Percentiles rank a stretch among this genome's conserved stretches.
phyloP scores from a whole-genome alignment of 2,329 filamentous ascomycete species.

The Sarocladiaceae sp. region DNA sequence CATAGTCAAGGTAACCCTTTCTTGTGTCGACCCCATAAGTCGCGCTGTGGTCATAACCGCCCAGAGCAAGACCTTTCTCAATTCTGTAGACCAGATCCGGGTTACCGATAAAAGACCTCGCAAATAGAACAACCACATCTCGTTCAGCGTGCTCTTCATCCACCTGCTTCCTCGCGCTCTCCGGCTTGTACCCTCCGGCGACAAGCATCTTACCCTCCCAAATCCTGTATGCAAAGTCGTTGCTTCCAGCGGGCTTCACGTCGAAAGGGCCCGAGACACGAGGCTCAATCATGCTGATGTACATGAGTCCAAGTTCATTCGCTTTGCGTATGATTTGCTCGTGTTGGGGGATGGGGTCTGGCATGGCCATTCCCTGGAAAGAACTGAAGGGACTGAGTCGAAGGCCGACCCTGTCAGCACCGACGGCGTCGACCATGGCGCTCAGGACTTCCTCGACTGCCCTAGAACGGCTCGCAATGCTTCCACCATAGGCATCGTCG shows the following conservation, averaged over 20 bases:
- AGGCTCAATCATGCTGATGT: conserved; percentile 56
- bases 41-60: conserved; percentile 17
- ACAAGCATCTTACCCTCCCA: conserved; percentile 27
- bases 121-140: conserved; percentile 28
- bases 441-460: conserved; percentile 47
- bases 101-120: conserved; percentile 24
- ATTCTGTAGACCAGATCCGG: conserved; percentile 21
- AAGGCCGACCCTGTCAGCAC: conserved; percentile 46
- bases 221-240: conserved; percentile 27
- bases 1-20: too few species aligned
- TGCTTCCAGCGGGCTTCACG: conserved; percentile 24
- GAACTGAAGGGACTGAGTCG: conserved; percentile 54
- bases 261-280: conserved; percentile 39
- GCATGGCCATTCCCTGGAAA: conserved; percentile 60
- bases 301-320: conserved; percentile 48
- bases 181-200: conserved; percentile 26
- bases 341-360: conserved; percentile 58
- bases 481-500: conserved; percentile 58
- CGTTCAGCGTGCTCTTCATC: conserved; percentile 23
- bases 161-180: conserved; percentile 19
- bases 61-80: conserved; percentile 20
- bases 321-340: conserved; percentile 46
- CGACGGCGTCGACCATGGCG: conserved; percentile 33
- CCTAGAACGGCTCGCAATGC: conserved; percentile 61
- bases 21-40: too few species aligned